Evolutionary conservation across 345 rosid species (phyloP).

Genomic region (Pseudoturritis turrita): DNA sequence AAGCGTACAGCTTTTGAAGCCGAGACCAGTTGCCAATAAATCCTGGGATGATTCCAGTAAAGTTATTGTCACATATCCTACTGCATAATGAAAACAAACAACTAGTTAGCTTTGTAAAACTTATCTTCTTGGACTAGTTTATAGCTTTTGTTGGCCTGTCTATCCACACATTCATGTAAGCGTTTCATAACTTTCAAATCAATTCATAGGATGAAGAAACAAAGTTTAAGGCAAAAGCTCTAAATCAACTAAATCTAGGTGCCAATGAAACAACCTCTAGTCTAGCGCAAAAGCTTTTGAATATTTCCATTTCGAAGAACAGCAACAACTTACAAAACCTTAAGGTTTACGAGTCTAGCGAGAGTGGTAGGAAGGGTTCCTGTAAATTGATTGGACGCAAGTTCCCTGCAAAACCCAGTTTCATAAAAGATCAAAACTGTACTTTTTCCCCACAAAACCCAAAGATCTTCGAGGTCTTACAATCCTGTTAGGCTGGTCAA

Average conservation of each 20-base stretch:
- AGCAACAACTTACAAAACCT: background rate
- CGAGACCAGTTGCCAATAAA: slow-evolving; percentile 52
- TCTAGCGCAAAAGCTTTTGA: too few relatives aligned
- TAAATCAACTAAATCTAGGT: too few relatives aligned
- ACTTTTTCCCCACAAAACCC: too few relatives aligned
- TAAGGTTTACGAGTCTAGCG: slow-evolving; percentile 26
- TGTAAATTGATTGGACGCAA: slow-evolving; percentile 38
- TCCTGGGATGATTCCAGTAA: slow-evolving; percentile 55
- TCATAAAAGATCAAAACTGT: background rate
- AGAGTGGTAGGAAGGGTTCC: slow-evolving; percentile 38
- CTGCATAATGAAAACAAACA: slow-evolving; percentile 30
- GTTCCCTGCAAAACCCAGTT: slow-evolving; percentile 25
- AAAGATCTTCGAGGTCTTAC: slow-evolving; percentile 23
- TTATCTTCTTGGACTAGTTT: too few relatives aligned
- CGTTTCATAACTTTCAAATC: too few relatives aligned
- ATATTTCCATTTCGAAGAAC: background rate
- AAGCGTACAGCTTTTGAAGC: slow-evolving; percentile 55
- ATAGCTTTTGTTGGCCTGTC: too few relatives aligned
- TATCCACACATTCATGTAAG: too few relatives aligned
- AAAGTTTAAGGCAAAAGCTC: too few relatives aligned
- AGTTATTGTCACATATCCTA: slow-evolving; percentile 64
- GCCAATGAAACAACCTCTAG: too few relatives aligned
- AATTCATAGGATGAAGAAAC: too few relatives aligned
- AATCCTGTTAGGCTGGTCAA: slow-evolving; percentile 34
- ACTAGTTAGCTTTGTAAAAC: background rate